phyloP scores from a whole-genome alignment of 129 eudicot species.

The Oenanthe sinensis region DNA sequence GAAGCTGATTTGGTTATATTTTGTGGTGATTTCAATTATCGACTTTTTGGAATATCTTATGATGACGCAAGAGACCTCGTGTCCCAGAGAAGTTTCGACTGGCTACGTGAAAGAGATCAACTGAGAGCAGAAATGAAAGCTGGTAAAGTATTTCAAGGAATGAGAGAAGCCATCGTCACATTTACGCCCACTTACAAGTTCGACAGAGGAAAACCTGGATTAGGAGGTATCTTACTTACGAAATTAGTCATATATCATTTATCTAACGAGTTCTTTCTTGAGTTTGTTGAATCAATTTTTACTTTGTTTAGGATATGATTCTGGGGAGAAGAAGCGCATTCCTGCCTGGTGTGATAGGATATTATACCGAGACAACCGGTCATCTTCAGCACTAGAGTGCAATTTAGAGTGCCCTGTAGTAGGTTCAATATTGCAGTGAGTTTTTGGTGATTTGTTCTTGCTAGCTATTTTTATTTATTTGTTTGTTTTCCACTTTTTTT shows the following conservation, averaged over 20 bases:
- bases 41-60: slow-evolving; percentile 96
- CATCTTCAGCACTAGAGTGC: slow-evolving; percentile 56
- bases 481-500: neutral
- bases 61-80: slow-evolving; percentile 98
- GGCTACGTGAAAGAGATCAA: slow-evolving; percentile 97
- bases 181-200: slow-evolving; percentile 98
- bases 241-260: neutral
- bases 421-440: slow-evolving; percentile 66
- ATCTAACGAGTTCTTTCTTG: neutral
- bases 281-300: neutral
- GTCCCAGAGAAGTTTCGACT: slow-evolving; percentile 95
- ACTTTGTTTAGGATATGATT: slow-evolving; percentile 75
- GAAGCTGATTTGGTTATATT: slow-evolving; percentile 94
- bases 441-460: slow-evolving; percentile 13
- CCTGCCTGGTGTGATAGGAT: slow-evolving; percentile 99
- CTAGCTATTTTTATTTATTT: neutral
- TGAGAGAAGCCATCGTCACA: slow-evolving; percentile 82
- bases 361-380: slow-evolving; percentile 73
- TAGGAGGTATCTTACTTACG: slow-evolving; percentile 66
- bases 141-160: slow-evolving; percentile 97
- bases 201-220: slow-evolving; percentile 77
- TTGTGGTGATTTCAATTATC: slow-evolving; percentile 87
- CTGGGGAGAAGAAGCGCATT: slow-evolving; percentile 97
- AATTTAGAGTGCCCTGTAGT: slow-evolving; percentile 86
- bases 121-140: slow-evolving; percentile 95